Percentiles rank a stretch among this genome's conserved stretches.
Evolutionary conservation across 2,329 filamentous ascomycete genomes (phyloP).

Genomic region (Paradendryphiella salina): DNA sequence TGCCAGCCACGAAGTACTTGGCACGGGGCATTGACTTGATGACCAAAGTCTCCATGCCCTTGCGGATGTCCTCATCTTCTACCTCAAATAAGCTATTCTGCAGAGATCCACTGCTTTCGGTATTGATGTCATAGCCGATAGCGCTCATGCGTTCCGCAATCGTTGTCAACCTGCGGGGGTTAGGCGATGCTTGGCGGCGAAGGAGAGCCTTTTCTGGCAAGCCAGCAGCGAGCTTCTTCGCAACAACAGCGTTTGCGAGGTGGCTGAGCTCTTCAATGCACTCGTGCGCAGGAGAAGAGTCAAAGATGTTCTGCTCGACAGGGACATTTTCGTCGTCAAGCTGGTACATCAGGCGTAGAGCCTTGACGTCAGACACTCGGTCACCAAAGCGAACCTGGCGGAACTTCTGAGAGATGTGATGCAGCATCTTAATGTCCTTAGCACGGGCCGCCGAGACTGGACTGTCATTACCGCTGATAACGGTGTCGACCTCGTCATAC

Average conservation of each 20-base stretch:
- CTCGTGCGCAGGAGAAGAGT: conserved; percentile 85
- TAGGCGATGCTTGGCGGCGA: conserved; percentile 82
- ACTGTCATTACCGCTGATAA: conserved; percentile 70
- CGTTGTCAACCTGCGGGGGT: conserved; percentile 82
- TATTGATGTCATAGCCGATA: conserved; percentile 87
- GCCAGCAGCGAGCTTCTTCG: conserved; percentile 75
- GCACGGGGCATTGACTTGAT: conserved; percentile 95
- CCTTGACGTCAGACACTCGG: conserved; percentile 75
- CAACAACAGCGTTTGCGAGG: conserved; percentile 88
- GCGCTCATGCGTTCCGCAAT: conserved; percentile 92
- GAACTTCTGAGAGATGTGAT: conserved; percentile 84
- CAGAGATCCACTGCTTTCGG: conserved; percentile 82
- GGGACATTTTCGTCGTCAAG: conserved; percentile 98
- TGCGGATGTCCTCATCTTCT: conserved; percentile 83
- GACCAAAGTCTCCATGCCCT: conserved; percentile 96
- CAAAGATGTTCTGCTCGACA: conserved; percentile 94
- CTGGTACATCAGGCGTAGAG: conserved; percentile 87
- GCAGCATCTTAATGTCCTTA: conserved; percentile 79
- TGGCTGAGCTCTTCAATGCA: conserved; percentile 93
- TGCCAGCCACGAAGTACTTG: conserved; percentile 89
- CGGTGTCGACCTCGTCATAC: conserved; percentile 82
- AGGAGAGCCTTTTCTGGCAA: conserved; percentile 92
- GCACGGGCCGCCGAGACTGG: conserved; percentile 67
- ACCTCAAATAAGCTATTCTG: conserved; percentile 96
- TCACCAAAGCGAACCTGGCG: conserved; percentile 83